These are phyloP conservation scores for Xenosphaeropsis pyriputrescens DNA, from an alignment of 2,329 filamentous ascomycete species.

Conservation along the genomic window DNA sequence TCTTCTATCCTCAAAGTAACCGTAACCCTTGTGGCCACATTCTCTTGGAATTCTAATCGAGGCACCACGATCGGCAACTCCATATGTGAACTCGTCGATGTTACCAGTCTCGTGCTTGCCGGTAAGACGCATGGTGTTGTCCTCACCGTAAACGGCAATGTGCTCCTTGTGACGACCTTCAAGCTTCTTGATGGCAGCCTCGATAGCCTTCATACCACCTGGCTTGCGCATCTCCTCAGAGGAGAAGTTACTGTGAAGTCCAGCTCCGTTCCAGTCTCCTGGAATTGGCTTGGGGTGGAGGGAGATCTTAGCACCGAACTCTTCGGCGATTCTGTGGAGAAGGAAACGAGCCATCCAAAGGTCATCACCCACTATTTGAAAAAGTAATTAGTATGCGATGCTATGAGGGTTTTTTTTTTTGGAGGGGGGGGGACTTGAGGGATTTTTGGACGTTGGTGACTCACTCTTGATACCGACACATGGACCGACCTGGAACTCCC, in stretches of 20 bases:
- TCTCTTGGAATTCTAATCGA: slow-evolving; percentile 87
- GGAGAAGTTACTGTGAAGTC: slow-evolving; percentile 88
- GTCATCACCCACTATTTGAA: slow-evolving; percentile 66
- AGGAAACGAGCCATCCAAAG: slow-evolving; percentile 90
- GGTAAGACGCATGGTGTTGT: slow-evolving; percentile 88
- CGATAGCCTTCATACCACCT: slow-evolving; percentile 91
- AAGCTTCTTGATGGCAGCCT: slow-evolving; percentile 72
- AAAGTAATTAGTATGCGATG: slow-evolving; percentile 11
- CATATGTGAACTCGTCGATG: slow-evolving; percentile 88
- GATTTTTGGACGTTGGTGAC: slow-evolving; percentile 17
- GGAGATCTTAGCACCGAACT: slow-evolving; percentile 92
- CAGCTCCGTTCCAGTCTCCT: slow-evolving; percentile 94
- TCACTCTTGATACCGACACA: slow-evolving; percentile 72
- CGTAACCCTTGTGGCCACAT: slow-evolving; percentile 73
- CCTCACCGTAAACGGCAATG: slow-evolving; percentile 90
- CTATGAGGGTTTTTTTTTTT: neutral
- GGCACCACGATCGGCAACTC: slow-evolving; percentile 89
- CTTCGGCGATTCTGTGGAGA: slow-evolving; percentile 82
- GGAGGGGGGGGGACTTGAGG: slow-evolving; percentile 2
- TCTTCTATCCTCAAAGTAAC: slow-evolving; percentile 82
- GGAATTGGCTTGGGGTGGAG: slow-evolving; percentile 91
- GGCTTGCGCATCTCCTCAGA: slow-evolving; percentile 78
- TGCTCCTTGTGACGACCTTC: slow-evolving; percentile 66
- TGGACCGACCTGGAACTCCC: slow-evolving; percentile 95
- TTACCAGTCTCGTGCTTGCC: slow-evolving; percentile 86